Percentiles rank a stretch among this genome's conserved stretches.
Evolutionary conservation across 306 rosid species (phyloP).

Genomic region (Dryas alaskensis): DNA sequence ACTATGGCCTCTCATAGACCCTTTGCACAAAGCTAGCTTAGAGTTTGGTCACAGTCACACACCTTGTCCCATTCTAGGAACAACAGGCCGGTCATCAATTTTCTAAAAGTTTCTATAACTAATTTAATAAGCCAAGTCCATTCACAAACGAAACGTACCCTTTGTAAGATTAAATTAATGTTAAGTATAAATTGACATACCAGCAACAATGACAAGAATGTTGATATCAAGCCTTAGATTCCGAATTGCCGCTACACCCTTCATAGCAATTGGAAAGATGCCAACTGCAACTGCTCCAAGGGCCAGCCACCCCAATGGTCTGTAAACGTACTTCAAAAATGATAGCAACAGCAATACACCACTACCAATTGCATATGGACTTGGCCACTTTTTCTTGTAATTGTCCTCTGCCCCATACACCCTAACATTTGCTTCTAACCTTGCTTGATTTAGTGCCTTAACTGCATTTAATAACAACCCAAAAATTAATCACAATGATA

Average conservation of each 20-base stretch:
- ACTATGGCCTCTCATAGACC: no score
- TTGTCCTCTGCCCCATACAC: slow-evolving; percentile 46
- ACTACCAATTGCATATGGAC: slow-evolving; percentile 55
- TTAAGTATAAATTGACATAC: slow-evolving; percentile 26
- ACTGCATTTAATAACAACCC: slow-evolving; percentile 46
- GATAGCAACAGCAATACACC: slow-evolving; percentile 63
- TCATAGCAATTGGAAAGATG: slow-evolving; percentile 44
- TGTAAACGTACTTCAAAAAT: slow-evolving; percentile 50
- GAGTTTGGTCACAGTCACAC: no score
- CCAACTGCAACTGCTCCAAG: slow-evolving; percentile 73
- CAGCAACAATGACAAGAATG: slow-evolving; percentile 72
- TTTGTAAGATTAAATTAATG: no score
- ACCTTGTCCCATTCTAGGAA: no score
- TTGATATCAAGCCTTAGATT: slow-evolving; percentile 66
- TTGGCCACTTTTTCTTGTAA: slow-evolving; percentile 70
- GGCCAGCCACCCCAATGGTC: slow-evolving; percentile 60
- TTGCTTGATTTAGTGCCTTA: slow-evolving; percentile 71
- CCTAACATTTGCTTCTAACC: slow-evolving; percentile 73
- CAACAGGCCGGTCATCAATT: no score
- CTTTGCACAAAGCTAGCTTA: no score
- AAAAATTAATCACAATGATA: neutral
- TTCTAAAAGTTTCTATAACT: no score
- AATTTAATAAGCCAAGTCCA: no score
- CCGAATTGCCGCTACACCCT: slow-evolving; percentile 50
- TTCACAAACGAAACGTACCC: no score